phyloP scores from a whole-genome alignment of 257 asterid genomes.

The Gardenia jasminoides region DNA sequence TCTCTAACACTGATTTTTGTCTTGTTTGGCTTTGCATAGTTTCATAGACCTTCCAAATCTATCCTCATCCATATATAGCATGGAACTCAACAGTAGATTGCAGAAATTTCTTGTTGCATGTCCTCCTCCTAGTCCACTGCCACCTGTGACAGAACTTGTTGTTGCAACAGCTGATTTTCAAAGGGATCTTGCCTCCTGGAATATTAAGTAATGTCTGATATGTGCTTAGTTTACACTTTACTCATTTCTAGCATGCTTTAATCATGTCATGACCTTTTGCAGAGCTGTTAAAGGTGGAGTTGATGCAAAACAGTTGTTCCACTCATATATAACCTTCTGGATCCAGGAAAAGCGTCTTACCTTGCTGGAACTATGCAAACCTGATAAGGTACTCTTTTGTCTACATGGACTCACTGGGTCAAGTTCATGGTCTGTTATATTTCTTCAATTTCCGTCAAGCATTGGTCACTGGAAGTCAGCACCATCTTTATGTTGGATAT shows the following conservation, averaged over 20 bases:
- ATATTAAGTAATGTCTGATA: slow-evolving; percentile 51
- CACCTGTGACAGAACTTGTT: slow-evolving; percentile 71
- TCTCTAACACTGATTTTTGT: slow-evolving; percentile 19
- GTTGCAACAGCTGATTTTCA: slow-evolving; percentile 89
- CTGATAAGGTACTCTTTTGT: slow-evolving; percentile 61
- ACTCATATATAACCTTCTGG: slow-evolving; percentile 69
- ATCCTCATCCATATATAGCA: slow-evolving; percentile 75
- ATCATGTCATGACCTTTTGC: slow-evolving; percentile 29
- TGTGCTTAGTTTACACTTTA: neutral
- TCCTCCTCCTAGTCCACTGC: slow-evolving; percentile 79
- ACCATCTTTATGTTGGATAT: too few relatives aligned
- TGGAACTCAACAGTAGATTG: slow-evolving; percentile 71
- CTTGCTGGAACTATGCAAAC: slow-evolving; percentile 77
- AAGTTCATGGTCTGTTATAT: too few relatives aligned
- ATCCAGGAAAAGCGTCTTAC: slow-evolving; percentile 81
- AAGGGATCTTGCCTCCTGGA: slow-evolving; percentile 77
- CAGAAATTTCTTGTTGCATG: slow-evolving; percentile 77
- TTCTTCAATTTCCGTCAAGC: too few relatives aligned
- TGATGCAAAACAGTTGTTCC: slow-evolving; percentile 88
- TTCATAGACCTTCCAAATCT: slow-evolving; percentile 91
- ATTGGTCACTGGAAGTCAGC: too few relatives aligned
- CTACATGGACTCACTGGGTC: neutral
- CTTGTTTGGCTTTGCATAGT: slow-evolving; percentile 41
- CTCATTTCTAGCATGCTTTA: slow-evolving; percentile 6
- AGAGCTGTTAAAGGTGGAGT: slow-evolving; percentile 84